phyloP scores from a whole-genome alignment of 2,329 filamentous ascomycete species.

The Colletotrichum caudatum region DNA sequence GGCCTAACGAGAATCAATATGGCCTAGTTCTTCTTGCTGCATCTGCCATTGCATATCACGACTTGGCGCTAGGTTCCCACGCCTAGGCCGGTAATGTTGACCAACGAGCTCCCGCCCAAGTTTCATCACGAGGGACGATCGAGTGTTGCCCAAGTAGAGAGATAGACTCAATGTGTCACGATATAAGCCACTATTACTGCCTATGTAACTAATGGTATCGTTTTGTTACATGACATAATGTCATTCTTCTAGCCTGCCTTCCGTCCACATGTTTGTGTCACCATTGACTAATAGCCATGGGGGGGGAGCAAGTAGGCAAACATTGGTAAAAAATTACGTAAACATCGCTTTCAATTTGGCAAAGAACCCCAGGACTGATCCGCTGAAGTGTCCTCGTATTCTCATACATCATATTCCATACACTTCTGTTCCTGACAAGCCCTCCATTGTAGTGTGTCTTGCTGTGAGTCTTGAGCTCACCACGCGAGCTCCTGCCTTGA shows the following conservation, averaged over 20 bases:
- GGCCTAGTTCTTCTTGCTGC: not conserved
- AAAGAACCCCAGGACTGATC: not conserved
- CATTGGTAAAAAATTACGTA: not conserved
- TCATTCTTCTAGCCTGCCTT: not conserved
- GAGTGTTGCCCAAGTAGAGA: not conserved
- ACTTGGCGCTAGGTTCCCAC: not conserved
- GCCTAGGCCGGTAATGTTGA: not conserved
- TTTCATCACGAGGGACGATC: not conserved
- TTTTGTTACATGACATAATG: too few species aligned
- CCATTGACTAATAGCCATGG: accelerated
- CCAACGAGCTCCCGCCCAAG: not conserved
- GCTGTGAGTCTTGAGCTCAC: conserved; percentile 6
- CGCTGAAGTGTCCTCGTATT: not conserved
- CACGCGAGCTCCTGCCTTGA: conserved; percentile 42
- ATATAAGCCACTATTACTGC: too few species aligned
- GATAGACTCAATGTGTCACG: too few species aligned
- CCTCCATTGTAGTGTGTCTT: not conserved
- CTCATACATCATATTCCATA: conserved; percentile 11
- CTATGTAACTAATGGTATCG: too few species aligned
- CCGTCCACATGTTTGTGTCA: not conserved
- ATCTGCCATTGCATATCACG: not conserved
- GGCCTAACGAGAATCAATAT: not conserved
- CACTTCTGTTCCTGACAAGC: not conserved
- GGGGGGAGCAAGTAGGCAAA: not conserved
- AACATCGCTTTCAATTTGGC: not conserved